Base-by-base conservation (phyloP, 2,329 filamentous ascomycete species). In the Xylogone sp. region DNA sequence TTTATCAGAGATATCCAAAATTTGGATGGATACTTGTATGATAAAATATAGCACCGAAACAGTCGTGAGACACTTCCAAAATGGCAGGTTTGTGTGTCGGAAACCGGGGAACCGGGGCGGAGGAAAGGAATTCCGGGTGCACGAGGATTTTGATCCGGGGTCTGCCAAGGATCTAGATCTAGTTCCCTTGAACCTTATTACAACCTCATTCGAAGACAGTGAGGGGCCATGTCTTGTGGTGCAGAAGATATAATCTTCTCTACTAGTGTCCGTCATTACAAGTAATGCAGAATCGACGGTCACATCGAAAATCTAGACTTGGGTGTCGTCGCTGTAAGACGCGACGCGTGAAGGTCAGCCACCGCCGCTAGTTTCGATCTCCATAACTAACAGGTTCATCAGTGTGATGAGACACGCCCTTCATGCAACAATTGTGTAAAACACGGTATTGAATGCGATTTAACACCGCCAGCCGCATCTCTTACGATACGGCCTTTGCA, bases 221-320 rank as follows among this genome's bases (percentile, higher is more conserved):
- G 24, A 39, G 34, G 13, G 34, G 34, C 34, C 34, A 39, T 39
- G 34, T 39, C 6, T 39, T 5, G n/a, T 39, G n/a, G 8, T 39
- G 34, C 34, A 39, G 34, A 39, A 39, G 34, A 16, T 13, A 39
- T 16, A 6, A 6, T 39, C 34, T 39, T 39, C 34, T 39, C n/a
- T 18, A 39, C 8, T 18, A 39, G 34, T 39, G 34, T 39, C 34
- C 34, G 34, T 39, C 34, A 16, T 39, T 16, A 16, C 34, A 18
- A 39, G 34, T 39, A 16, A 84, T 84, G 81, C 79, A 81, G 56
- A 81, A 82, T 39, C 73, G 82, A 61, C 74, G 81, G 64, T 83
- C 82, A 46, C 84, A 87, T 68, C 85, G 82, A 62, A 87, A 86
- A 70, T 86, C 82, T 47, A 75, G 83, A 56, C 75, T 82, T 48